Percentiles rank a stretch among this genome's conserved stretches.
Conservation (phyloP, 2,329 filamentous ascomycete genomes). For the Ceratocystis colombiana region DNA sequence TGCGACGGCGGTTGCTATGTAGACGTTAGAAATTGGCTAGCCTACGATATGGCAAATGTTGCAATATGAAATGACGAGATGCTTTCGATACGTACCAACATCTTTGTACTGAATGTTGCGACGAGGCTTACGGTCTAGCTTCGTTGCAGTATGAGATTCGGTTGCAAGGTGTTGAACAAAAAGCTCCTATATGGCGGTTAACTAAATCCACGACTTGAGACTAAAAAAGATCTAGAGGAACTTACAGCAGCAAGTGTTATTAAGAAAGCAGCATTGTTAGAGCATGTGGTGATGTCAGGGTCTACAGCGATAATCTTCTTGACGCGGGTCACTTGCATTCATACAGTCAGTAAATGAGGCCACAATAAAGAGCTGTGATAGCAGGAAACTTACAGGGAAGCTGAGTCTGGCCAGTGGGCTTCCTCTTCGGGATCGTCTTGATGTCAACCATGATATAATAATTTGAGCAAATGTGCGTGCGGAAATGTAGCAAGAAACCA, state of each 20-base stretch:
- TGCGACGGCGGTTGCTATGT: constrained; percentile 66
- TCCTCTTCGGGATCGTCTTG: constrained; percentile 38
- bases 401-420: constrained; percentile 74
- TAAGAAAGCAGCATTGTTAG: constrained; percentile 87
- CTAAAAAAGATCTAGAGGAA: constrained; percentile 23
- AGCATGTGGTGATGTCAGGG: constrained; percentile 73
- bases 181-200: constrained; percentile 56
- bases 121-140: constrained; percentile 81
- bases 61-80: neutral
- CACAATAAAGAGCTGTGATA: neutral
- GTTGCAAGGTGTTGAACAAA: constrained; percentile 87
- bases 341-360: constrained; percentile 22
- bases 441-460: constrained; percentile 19
- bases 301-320: constrained; percentile 92
- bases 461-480: neutral
- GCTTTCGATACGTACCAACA: constrained; percentile 48
- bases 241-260: constrained; percentile 79
- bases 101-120: constrained; percentile 95
- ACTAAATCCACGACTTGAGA: constrained; percentile 16
- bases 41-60: neutral
- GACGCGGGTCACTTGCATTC: constrained; percentile 66
- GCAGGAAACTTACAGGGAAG: constrained; percentile 58
- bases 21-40: neutral
- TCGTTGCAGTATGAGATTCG: constrained; percentile 77
- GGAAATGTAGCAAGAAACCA: neutral